These are phyloP conservation scores for Chlamydomonas reinhardtii DNA, from an alignment of 163 green algal genomes.

Conservation along the genomic window DNA sequence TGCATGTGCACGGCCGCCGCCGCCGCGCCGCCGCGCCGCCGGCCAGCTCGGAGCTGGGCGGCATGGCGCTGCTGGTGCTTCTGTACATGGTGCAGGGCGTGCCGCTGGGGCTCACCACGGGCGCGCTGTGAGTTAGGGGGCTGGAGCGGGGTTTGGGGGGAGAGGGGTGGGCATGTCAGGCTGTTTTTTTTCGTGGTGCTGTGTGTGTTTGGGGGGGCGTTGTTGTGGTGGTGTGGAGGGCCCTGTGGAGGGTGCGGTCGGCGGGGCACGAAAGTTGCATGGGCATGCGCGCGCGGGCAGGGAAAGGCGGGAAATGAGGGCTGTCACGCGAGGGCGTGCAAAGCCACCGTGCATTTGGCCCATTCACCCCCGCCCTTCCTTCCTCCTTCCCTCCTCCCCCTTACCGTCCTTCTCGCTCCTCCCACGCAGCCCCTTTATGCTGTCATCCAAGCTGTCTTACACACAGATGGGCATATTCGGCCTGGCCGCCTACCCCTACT, in stretches of 20 bases:
- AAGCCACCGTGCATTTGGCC: too few species aligned
- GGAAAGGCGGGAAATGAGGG: too few species aligned
- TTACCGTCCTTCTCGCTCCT: too few species aligned
- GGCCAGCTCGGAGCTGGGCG: slow-evolving; percentile 66
- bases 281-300: too few species aligned
- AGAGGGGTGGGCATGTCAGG: background rate
- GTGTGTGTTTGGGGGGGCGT: too few species aligned
- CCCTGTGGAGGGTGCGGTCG: too few species aligned
- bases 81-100: slow-evolving; percentile 95
- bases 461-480: slow-evolving; percentile 92
- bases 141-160: background rate
- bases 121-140: slow-evolving; percentile 86
- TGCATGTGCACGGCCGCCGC: background rate
- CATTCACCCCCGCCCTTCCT: too few species aligned
- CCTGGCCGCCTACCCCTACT: slow-evolving; percentile 93
- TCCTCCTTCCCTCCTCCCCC: too few species aligned
- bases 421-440: slow-evolving; percentile 83
- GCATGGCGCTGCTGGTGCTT: slow-evolving; percentile 86
- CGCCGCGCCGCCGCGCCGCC: background rate
- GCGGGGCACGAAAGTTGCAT: too few species aligned
- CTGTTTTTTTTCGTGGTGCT: too few species aligned
- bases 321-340: too few species aligned
- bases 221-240: too few species aligned
- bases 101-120: slow-evolving; percentile 88
- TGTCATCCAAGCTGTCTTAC: slow-evolving; percentile 83